phyloP scores from a whole-genome alignment of 257 asterid species.

The Asclepias syriaca region DNA sequence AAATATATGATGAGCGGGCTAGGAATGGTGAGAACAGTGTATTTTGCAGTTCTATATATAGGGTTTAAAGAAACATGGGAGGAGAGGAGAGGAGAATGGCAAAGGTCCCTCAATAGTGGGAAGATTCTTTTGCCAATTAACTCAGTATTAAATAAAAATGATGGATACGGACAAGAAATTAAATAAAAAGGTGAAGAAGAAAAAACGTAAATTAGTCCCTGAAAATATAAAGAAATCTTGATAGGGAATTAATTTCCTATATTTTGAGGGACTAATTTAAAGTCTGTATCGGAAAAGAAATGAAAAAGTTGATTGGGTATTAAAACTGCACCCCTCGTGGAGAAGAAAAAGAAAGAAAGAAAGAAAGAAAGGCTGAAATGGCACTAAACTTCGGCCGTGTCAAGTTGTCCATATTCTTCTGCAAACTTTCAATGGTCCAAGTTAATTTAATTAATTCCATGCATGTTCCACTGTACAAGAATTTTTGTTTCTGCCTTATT shows the following conservation, averaged over 20 bases:
- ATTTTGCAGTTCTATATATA: not conserved
- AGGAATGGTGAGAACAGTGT: conserved; percentile 1
- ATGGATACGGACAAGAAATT: not conserved
- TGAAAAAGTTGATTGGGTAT: conserved; percentile 2
- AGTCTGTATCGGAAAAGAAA: no score
- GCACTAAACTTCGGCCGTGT: conserved; percentile 9
- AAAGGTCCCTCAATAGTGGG: conserved; percentile 17
- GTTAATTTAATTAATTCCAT: not conserved
- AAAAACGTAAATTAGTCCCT: not conserved
- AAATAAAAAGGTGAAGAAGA: not conserved
- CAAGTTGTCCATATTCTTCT: conserved; percentile 7
- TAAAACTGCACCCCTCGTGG: not conserved
- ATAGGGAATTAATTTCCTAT: no score
- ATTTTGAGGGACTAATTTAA: no score
- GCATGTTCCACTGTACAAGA: conserved; percentile 4
- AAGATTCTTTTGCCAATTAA: conserved; percentile 2
- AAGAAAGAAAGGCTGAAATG: not conserved
- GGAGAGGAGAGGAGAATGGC: not conserved
- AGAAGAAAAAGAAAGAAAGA: not conserved
- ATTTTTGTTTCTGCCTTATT: not conserved
- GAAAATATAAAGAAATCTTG: no score
- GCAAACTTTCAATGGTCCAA: conserved; percentile 5
- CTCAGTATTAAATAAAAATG: not conserved
- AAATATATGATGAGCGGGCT: not conserved
- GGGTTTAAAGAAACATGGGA: not conserved